These are phyloP conservation scores for Syzygium oleosum DNA, from an alignment of 345 rosid genomes.

Conservation along the genomic window DNA sequence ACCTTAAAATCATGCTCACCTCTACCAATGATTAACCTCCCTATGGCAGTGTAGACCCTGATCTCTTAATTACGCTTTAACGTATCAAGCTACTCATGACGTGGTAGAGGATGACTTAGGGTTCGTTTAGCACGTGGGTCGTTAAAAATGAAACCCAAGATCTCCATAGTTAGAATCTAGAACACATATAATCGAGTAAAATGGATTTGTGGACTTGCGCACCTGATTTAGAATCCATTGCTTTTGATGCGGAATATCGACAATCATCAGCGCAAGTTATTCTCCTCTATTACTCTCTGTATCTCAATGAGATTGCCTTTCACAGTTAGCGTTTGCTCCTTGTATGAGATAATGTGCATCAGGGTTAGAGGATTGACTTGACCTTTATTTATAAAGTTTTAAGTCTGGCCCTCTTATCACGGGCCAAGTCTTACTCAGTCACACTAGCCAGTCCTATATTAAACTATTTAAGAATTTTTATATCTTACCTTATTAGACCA, in stretches of 20 bases:
- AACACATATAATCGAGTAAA: no score
- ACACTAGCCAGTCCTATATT: not conserved
- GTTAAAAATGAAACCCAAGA: no score
- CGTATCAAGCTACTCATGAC: not conserved
- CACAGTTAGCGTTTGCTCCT: not conserved
- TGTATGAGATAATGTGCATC: not conserved
- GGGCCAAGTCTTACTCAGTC: accelerated
- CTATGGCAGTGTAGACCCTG: not conserved
- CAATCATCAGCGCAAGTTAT: not conserved
- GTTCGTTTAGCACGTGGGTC: not conserved
- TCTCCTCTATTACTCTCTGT: not conserved
- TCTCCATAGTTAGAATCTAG: not conserved
- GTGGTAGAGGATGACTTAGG: not conserved
- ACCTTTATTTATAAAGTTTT: not conserved
- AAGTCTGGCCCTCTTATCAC: not conserved
- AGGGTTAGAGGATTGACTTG: not conserved
- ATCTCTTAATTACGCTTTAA: not conserved
- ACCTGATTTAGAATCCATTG: not conserved
- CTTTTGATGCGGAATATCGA: not conserved
- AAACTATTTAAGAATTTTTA: no score
- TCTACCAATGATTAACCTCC: not conserved
- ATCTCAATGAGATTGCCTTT: not conserved
- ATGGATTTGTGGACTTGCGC: no score
- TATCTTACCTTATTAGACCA: no score
- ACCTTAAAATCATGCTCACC: no score